Conservation (phyloP, 495 filamentous ascomycete species). For the Trichoderma virens region DNA sequence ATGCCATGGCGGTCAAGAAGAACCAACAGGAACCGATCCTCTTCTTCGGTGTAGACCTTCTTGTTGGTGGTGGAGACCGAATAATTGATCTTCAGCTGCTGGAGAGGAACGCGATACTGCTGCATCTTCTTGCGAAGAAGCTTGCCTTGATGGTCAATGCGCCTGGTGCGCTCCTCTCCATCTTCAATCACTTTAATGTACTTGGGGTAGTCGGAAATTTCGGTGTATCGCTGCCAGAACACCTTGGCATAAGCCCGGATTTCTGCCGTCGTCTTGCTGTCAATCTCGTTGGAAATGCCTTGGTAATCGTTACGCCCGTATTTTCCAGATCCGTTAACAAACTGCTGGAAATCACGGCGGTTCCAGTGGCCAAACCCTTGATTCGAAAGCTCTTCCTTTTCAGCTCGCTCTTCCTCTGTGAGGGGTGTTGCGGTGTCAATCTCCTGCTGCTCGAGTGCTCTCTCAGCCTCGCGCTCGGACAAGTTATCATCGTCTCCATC, state of each 20-base stretch:
- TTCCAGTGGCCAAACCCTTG: constrained; percentile 94
- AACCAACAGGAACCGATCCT: constrained; percentile 92
- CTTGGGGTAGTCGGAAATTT: constrained; percentile 82
- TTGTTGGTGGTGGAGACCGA: constrained; percentile 99
- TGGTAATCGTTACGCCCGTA: constrained; percentile 80
- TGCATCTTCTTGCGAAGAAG: constrained; percentile 92
- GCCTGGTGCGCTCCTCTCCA: constrained; percentile 81
- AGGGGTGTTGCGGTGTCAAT: constrained; percentile 88
- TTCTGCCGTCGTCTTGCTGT: constrained; percentile 79
- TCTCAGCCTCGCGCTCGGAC: constrained; percentile 77
- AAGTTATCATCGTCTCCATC: constrained; percentile 81
- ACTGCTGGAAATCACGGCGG: constrained; percentile 94
- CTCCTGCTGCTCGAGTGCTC: constrained; percentile 77
- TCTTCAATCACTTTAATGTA: constrained; percentile 80
- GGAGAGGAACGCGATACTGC: constrained; percentile 90
- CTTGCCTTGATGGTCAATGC: constrained; percentile 85
- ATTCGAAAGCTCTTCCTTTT: constrained; percentile 71
- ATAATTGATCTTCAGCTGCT: constrained; percentile 98
- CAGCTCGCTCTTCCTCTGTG: constrained; percentile 79
- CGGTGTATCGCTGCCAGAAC: constrained; percentile 88
- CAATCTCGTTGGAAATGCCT: constrained; percentile 80
- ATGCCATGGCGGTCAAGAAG: constrained; percentile 86
- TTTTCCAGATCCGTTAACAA: constrained; percentile 88
- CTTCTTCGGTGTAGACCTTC: constrained; percentile 98
- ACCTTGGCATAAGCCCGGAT: constrained; percentile 83